Percentiles rank a stretch among this genome's conserved stretches.
Conservation (phyloP, 768 basidiomycete species). For the Termitomyces sp. region DNA sequence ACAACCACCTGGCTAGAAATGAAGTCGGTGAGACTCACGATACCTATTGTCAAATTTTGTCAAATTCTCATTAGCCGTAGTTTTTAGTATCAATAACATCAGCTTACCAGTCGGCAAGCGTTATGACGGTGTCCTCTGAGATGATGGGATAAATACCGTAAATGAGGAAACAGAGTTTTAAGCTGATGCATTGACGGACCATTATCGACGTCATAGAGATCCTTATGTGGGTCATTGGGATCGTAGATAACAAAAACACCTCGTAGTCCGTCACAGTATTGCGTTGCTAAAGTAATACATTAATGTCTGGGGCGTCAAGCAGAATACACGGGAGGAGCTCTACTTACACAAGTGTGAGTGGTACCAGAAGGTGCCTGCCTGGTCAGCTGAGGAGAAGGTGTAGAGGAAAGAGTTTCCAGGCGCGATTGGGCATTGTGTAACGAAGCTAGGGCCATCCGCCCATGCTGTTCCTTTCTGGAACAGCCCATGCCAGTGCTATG, state of each 20-base stretch:
- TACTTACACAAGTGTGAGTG: slow-evolving; percentile 23
- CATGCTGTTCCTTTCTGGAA: slow-evolving; percentile 30
- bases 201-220: slow-evolving; percentile 21
- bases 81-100: not conserved
- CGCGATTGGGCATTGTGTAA: slow-evolving; percentile 38
- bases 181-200: slow-evolving; percentile 19
- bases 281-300: slow-evolving; percentile 26
- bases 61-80: too few relatives aligned
- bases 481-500: slow-evolving; percentile 41
- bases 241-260: slow-evolving; percentile 34
- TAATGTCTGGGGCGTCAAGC: slow-evolving; percentile 16
- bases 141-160: not conserved
- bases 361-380: slow-evolving; percentile 26
- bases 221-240: slow-evolving; percentile 22
- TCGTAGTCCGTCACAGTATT: slow-evolving; percentile 44
- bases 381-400: slow-evolving; percentile 21
- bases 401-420: slow-evolving; percentile 33
- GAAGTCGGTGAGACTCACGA: slow-evolving; percentile 15
- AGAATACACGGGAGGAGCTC: too few relatives aligned
- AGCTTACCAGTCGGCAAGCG: slow-evolving; percentile 32
- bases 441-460: slow-evolving; percentile 29
- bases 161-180: not conserved
- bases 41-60: too few relatives aligned
- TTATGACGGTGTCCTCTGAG: slow-evolving; percentile 37
- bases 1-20: not conserved